Conservation (phyloP, 495 filamentous ascomycete species). For the Neurospora sp. region DNA sequence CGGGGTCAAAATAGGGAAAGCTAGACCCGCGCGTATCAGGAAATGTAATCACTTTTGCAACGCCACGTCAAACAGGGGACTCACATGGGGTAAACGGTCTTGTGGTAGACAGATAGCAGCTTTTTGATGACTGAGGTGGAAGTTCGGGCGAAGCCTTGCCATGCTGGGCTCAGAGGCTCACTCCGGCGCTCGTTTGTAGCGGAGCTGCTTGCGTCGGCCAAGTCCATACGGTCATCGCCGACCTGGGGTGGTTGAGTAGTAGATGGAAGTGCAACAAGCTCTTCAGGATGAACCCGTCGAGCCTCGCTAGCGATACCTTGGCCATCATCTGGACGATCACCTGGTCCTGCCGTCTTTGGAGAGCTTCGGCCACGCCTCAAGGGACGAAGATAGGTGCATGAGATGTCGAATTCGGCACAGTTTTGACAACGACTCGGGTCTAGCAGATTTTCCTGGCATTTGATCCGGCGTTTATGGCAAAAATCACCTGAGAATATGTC, state of each 20-base stretch:
- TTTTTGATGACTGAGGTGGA: constrained; percentile 9
- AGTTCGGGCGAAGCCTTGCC: constrained; percentile 8
- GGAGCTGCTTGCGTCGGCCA: constrained; percentile 1
- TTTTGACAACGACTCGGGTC: constrained; percentile 17
- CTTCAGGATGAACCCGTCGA: not conserved
- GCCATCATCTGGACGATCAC: not conserved
- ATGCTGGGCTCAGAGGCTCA: constrained; percentile 8
- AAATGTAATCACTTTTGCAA: not conserved
- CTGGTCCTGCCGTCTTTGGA: constrained; percentile 2
- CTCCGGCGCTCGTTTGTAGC: not conserved
- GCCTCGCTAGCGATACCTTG: not conserved
- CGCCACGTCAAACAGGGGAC: not conserved
- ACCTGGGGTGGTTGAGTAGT: not conserved
- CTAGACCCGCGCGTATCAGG: not conserved
- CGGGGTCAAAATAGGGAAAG: constrained; percentile 41
- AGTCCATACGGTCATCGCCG: not conserved
- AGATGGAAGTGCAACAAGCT: not conserved
- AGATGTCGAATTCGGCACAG: constrained; percentile 15
- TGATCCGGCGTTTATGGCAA: constrained; percentile 27
- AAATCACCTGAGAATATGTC: constrained; percentile 12
- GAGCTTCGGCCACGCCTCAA: constrained; percentile 4
- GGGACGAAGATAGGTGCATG: constrained; percentile 9
- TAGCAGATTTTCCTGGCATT: constrained; percentile 18
- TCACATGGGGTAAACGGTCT: constrained; percentile 32
- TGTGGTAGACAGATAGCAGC: constrained; percentile 34